phyloP scores from a whole-genome alignment of 2,329 filamentous ascomycete species.

The Ascochyta koolunga region DNA sequence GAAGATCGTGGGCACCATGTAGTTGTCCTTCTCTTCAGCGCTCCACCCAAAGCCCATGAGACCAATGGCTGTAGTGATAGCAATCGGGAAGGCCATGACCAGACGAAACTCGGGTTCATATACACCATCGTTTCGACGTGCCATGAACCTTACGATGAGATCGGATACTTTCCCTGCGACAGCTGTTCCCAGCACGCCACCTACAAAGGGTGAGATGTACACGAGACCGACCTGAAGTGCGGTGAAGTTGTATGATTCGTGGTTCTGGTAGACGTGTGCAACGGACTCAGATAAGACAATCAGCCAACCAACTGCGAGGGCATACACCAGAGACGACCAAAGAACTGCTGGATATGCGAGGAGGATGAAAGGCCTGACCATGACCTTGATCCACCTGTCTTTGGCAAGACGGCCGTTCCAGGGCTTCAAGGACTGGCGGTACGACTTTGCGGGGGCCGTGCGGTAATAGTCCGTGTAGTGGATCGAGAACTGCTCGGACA shows the following conservation, averaged over 20 bases:
- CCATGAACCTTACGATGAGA: slow-evolving; percentile 80
- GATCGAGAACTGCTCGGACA: slow-evolving; percentile 37
- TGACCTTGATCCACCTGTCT: slow-evolving; percentile 81
- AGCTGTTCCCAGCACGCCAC: slow-evolving; percentile 77
- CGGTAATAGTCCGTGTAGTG: slow-evolving; percentile 75
- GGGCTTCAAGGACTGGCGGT: slow-evolving; percentile 73
- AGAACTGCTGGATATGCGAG: slow-evolving; percentile 87
- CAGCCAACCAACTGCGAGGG: slow-evolving; percentile 90
- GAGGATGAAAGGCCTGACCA: slow-evolving; percentile 80
- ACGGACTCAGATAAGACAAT: slow-evolving; percentile 93
- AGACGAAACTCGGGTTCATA: slow-evolving; percentile 86
- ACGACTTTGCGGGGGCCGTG: slow-evolving; percentile 71
- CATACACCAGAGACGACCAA: slow-evolving; percentile 85
- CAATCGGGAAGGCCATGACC: slow-evolving; percentile 75
- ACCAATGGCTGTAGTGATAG: slow-evolving; percentile 78
- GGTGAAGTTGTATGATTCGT: slow-evolving; percentile 76
- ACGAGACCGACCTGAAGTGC: slow-evolving; percentile 82
- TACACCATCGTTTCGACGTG: slow-evolving; percentile 84
- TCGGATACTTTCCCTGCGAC: slow-evolving; percentile 90
- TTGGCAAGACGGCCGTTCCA: slow-evolving; percentile 76
- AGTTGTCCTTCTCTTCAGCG: slow-evolving; percentile 72
- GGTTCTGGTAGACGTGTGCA: slow-evolving; percentile 75
- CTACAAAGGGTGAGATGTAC: slow-evolving; percentile 85
- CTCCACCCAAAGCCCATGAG: slow-evolving; percentile 98
- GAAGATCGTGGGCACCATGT: slow-evolving; percentile 93